Evolutionary conservation across 2,329 filamentous ascomycete genomes (phyloP).

Genomic region (Clathrospora elynae): DNA sequence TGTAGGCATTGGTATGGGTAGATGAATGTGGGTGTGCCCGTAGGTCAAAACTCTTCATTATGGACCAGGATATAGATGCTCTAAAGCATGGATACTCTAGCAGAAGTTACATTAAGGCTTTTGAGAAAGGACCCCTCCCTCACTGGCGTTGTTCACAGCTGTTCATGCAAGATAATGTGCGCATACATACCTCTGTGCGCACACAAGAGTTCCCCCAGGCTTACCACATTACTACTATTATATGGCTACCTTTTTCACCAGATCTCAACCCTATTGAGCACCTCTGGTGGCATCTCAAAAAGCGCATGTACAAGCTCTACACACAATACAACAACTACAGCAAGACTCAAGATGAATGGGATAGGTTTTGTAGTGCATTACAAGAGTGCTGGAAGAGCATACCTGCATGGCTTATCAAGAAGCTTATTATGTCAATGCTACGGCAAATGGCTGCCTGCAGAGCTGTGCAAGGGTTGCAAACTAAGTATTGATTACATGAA

Average conservation of each 20-base stretch:
- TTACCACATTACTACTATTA: conserved; percentile 19
- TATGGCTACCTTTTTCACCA: conserved; percentile 28
- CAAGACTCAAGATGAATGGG: conserved; percentile 12
- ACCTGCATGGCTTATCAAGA: conserved; percentile 5
- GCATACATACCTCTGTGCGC: conserved; percentile 22
- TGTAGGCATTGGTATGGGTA: conserved; percentile 21
- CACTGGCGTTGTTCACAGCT: conserved; percentile 8
- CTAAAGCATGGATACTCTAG: conserved; percentile 10
- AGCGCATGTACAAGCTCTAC: conserved; percentile 19
- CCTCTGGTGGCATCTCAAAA: conserved; percentile 30
- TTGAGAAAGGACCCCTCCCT: conserved; percentile 14
- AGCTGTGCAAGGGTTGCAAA: conserved; percentile 13
- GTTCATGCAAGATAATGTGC: conserved; percentile 31
- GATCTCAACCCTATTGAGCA: conserved; percentile 41
- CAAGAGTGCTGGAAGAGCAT: conserved; percentile 13
- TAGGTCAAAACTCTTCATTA: conserved; percentile 12
- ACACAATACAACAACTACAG: conserved; percentile 21
- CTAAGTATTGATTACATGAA: conserved; percentile 11
- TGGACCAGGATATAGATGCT: conserved; percentile 17
- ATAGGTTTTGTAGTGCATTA: conserved; percentile 17
- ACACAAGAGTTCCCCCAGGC: conserved; percentile 15
- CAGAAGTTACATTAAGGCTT: conserved; percentile 13
- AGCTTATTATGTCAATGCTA: conserved; percentile 14
- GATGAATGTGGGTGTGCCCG: conserved; percentile 5
- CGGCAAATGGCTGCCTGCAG: conserved; percentile 8